phyloP scores from a whole-genome alignment of 257 asterid species.

The Przewalskia tangutica region DNA sequence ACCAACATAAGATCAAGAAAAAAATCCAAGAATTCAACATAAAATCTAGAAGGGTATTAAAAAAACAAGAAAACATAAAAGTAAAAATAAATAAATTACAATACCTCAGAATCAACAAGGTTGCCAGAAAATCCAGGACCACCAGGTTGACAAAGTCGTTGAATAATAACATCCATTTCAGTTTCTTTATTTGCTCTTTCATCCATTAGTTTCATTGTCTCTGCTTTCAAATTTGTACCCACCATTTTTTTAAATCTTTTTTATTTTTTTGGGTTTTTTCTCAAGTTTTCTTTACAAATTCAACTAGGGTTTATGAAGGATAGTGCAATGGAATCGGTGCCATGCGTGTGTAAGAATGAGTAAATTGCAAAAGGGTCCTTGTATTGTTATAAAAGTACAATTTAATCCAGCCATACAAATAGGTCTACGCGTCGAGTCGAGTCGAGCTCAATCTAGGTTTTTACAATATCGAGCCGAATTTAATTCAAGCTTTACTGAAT shows the following conservation, averaged over 20 bases:
- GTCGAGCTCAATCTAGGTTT: no score
- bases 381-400: not conserved
- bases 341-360: not conserved
- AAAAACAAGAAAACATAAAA: not conserved
- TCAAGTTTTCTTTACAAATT: not conserved
- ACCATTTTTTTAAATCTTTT: constrained; percentile 40
- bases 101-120: constrained; percentile 71
- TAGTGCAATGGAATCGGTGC: not conserved
- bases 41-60: no score
- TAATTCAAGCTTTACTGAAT: no score
- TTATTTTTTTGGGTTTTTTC: not conserved
- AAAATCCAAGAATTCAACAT: no score
- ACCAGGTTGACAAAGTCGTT: constrained; percentile 69
- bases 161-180: constrained; percentile 70
- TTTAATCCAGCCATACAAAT: not conserved
- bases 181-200: constrained; percentile 50
- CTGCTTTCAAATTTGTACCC: constrained; percentile 76
- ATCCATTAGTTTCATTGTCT: constrained; percentile 73
- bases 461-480: no score
- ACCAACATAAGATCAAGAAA: not conserved
- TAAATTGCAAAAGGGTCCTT: not conserved
- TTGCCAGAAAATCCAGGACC: constrained; percentile 88
- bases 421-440: no score
- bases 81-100: not conserved
- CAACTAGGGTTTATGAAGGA: not conserved